A percentile compares a stretch with the other conserved stretches of the same genome.
phyloP scores from a whole-genome alignment of 768 basidiomycete genomes.

The Heimioporus sp. region DNA sequence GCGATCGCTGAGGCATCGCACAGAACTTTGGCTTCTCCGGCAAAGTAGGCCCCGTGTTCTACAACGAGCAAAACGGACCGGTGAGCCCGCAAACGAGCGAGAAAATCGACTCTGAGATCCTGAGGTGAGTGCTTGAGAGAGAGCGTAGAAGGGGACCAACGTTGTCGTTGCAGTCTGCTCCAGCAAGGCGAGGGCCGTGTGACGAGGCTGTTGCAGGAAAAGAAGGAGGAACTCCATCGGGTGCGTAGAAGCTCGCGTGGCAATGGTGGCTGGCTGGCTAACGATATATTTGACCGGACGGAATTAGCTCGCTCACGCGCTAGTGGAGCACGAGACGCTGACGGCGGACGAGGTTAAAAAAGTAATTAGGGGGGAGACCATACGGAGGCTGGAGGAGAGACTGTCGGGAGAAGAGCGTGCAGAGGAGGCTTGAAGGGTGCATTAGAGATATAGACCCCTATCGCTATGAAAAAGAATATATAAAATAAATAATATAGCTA shows the following conservation, averaged over 20 bases:
- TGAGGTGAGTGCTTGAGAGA: conserved; percentile 50
- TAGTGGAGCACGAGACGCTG: conserved; percentile 95
- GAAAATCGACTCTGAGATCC: conserved; percentile 86
- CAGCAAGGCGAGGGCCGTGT: conserved; percentile 70
- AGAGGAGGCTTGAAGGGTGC: no score
- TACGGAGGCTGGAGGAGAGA: conserved; percentile 67
- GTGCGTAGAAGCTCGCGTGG: conserved; percentile 36
- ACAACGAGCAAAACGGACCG: conserved; percentile 66
- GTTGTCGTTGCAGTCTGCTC: conserved; percentile 47
- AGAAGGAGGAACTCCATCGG: conserved; percentile 72
- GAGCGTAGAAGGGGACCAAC: background rate
- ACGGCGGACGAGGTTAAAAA: conserved; percentile 81
- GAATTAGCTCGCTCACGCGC: conserved; percentile 76
- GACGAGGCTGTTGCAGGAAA: conserved; percentile 57
- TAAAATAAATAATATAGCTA: no score
- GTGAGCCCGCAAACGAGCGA: conserved; percentile 76
- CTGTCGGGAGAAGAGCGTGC: background rate
- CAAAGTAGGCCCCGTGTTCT: conserved; percentile 81
- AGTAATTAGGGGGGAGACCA: conserved; percentile 81
- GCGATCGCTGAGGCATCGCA: background rate
- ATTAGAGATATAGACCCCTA: no score
- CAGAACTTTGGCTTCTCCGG: conserved; percentile 78
- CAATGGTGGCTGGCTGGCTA: background rate
- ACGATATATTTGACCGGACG: no score
- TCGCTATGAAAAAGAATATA: no score